Base-by-base conservation (phyloP, 495 filamentous ascomycete species). In the Filosporella fistucella region DNA sequence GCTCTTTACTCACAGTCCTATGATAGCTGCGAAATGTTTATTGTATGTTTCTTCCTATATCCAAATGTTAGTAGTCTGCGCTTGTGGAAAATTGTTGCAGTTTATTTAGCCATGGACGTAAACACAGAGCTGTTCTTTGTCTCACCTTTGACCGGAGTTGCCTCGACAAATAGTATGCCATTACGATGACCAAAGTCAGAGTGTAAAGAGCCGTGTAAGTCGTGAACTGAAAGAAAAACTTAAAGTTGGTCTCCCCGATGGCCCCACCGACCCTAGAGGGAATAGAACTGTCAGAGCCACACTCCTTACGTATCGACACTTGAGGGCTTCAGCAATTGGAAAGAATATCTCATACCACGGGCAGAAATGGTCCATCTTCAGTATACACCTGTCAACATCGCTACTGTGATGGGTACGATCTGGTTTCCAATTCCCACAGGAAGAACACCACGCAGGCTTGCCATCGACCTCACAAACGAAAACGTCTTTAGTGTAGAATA, bases 291-390 rank as follows among this genome's bases (percentile, higher is more conserved):
- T n/a, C n/a, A n/a, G n/a, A n/a, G n/a, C n/a, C n/a, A n/a, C n/a
- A n/a, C n/a, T n/a, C n/a, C n/a, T n/a, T n/a, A n/a, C n/a, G n/a
- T n/a, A n/a, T n/a, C n/a, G n/a, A n/a, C n/a, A n/a, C n/a, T n/a
- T n/a, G n/a, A n/a, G n/a, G n/a, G n/a, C n/a, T n/a, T n/a, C n/a
- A n/a, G n/a, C n/a, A n/a, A n/a, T n/a, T n/a, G n/a, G n/a, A n/a
- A n/a, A n/a, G n/a, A n/a, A n/a, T n/a, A n/a, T 11, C 4, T 6
- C 14, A 17, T 68, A 83, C 83, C 91, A 96, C 1, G 91, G 91
- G 63, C 91, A 96, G 56, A 88, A 95, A 62, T 96, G 91, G 55
- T 96, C 91, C 85, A 95, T 91, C 56, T 88, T 91, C 24, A 71
- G 68, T 23, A 91, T 82, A 64, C 91, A 96, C 25, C 89, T 72